Percentiles rank a stretch among this genome's conserved stretches.
Evolutionary conservation across 2,329 filamentous ascomycete genomes (phyloP).

Genomic region (Fusarium denticulatum): DNA sequence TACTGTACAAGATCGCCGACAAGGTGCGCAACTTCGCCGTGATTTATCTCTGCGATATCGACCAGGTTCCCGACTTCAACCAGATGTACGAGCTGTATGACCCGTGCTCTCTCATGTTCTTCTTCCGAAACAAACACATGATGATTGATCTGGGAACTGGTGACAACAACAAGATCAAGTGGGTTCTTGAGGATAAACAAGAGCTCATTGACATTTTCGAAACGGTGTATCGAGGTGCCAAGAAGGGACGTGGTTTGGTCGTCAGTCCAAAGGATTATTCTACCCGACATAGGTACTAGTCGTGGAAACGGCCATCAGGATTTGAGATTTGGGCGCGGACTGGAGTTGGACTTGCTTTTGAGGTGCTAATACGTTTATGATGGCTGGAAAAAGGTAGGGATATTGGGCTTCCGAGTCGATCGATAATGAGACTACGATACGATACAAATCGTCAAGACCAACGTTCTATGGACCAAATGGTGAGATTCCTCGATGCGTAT

Average conservation of each 20-base stretch:
- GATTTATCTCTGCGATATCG: slow-evolving; percentile 93
- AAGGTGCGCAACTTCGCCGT: slow-evolving; percentile 92
- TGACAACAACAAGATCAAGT: slow-evolving; percentile 99
- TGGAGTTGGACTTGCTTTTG: slow-evolving; percentile 9
- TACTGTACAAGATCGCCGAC: slow-evolving; percentile 93
- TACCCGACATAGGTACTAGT: slow-evolving; percentile 41
- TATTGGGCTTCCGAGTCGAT: slow-evolving; percentile 13
- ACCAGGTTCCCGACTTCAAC: slow-evolving; percentile 92
- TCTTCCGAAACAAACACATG: slow-evolving; percentile 99
- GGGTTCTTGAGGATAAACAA: slow-evolving; percentile 94
- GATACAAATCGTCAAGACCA: neutral
- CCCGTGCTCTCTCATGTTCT: slow-evolving; percentile 93
- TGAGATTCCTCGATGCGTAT: slow-evolving; percentile 34
- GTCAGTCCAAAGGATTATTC: slow-evolving; percentile 84
- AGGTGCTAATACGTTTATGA: slow-evolving; percentile 25
- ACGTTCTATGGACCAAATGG: slow-evolving; percentile 19
- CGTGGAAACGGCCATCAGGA: neutral
- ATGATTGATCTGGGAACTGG: slow-evolving; percentile 98
- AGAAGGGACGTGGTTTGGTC: slow-evolving; percentile 96
- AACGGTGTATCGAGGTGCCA: slow-evolving; percentile 97
- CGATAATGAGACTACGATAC: slow-evolving; percentile 30
- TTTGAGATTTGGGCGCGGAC: slow-evolving; percentile 5
- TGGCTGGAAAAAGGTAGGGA: slow-evolving; percentile 12
- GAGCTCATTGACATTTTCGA: slow-evolving; percentile 99
- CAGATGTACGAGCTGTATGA: slow-evolving; percentile 96